These are phyloP conservation scores for Penicillium riverlandense DNA, from an alignment of 495 filamentous ascomycete genomes.

Conservation along the genomic window DNA sequence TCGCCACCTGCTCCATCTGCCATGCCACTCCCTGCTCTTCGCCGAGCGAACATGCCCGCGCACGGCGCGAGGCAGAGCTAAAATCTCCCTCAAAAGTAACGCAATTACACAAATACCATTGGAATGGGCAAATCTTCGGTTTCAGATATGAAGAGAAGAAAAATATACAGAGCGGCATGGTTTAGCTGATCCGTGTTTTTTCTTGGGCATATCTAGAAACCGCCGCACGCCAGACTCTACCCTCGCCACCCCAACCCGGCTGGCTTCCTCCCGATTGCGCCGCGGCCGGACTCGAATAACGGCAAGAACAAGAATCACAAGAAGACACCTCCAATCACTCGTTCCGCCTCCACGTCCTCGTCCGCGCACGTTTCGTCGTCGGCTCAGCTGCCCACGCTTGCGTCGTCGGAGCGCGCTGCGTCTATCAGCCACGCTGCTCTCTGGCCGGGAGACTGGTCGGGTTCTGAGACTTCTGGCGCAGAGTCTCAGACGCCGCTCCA, in stretches of 20 bases:
- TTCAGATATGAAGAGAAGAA: constrained; percentile 9
- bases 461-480: constrained; percentile 12
- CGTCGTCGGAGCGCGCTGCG: constrained; percentile 5
- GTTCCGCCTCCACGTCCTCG: neutral
- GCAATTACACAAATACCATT: constrained; percentile 20
- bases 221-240: constrained; percentile 22
- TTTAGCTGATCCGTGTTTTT: constrained; percentile 25
- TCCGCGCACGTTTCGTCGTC: neutral
- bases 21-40: constrained; percentile 84
- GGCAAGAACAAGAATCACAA: neutral
- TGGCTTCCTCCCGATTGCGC: constrained; percentile 32
- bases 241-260: constrained; percentile 19
- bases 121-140: constrained; percentile 14
- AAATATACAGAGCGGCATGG: constrained; percentile 15
- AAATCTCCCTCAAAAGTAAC: constrained; percentile 39
- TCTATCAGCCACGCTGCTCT: constrained; percentile 1
- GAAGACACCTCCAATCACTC: neutral
- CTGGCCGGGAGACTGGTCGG: constrained; percentile 12
- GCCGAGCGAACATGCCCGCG: constrained; percentile 83
- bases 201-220: constrained; percentile 25
- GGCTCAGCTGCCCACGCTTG: neutral
- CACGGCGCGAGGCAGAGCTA: constrained; percentile 86
- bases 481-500: neutral
- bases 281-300: constrained; percentile 15
- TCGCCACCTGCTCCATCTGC: constrained; percentile 94